A percentile compares a stretch with the other conserved stretches of the same genome.
Evolutionary conservation across 257 asterid species (phyloP).

Genomic region (Solanum sparsipilum): DNA sequence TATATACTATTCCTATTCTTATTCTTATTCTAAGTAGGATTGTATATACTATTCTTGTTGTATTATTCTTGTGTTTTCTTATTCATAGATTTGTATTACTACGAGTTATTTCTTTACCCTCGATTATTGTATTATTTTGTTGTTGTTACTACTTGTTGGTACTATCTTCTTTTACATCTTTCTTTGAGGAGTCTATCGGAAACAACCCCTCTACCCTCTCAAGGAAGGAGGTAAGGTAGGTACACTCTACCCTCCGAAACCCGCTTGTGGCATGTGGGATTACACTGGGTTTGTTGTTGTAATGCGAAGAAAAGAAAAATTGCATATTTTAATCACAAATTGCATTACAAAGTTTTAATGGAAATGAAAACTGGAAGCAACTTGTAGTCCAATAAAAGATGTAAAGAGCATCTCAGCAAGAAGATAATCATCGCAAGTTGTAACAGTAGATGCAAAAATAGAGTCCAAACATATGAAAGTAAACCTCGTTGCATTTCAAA

Average conservation of each 20-base stretch:
- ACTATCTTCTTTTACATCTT: neutral
- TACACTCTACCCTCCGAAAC: neutral
- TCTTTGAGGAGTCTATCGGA: neutral
- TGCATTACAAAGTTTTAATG: neutral
- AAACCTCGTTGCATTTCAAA: neutral
- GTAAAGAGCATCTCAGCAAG: neutral
- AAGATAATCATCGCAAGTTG: neutral
- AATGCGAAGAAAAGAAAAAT: neutral
- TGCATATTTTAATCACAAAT: neutral
- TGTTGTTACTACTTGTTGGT: neutral
- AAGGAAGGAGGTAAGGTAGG: neutral
- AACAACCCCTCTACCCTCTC: neutral
- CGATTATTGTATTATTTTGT: neutral
- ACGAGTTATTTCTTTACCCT: neutral
- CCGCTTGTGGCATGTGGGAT: neutral
- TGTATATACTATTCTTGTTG: neutral
- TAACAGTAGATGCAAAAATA: neutral
- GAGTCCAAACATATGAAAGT: neutral
- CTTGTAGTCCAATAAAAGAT: neutral
- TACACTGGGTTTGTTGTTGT: neutral
- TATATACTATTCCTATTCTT: neutral
- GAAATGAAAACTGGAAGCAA: neutral
- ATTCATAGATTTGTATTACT: neutral
- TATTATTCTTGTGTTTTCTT: neutral
- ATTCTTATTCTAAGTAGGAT: neutral